Conservation (phyloP, 2,329 filamentous ascomycete species). For the Sarocladium kiliense region DNA sequence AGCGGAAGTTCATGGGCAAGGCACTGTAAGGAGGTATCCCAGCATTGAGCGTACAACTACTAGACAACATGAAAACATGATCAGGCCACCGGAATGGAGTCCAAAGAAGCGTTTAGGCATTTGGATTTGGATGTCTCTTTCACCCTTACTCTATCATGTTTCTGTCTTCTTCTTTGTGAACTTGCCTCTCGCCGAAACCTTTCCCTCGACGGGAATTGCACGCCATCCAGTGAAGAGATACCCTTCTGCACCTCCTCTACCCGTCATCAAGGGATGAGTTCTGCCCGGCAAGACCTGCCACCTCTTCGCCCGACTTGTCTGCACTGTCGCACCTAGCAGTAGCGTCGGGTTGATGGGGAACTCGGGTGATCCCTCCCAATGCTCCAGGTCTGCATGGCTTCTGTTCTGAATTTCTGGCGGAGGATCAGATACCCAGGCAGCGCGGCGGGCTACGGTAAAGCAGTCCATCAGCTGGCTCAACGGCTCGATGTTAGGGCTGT, state of each 20-base stretch:
- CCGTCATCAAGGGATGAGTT: conserved; percentile 93
- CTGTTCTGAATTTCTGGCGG: conserved; percentile 41
- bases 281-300: conserved; percentile 92
- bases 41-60: conserved; percentile 1
- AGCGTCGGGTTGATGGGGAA: conserved; percentile 86
- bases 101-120: background rate
- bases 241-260: conserved; percentile 79
- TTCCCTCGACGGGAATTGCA: conserved; percentile 73
- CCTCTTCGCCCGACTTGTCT: conserved; percentile 70
- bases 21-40: conserved; percentile 49
- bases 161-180: conserved; percentile 64
- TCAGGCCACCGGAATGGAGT: background rate
- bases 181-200: conserved; percentile 77
- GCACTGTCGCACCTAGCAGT: conserved; percentile 71
- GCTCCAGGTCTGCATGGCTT: conserved; percentile 44
- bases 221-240: conserved; percentile 82
- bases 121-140: too few relatives aligned
- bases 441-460: conserved; percentile 74
- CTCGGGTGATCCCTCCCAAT: conserved; percentile 60
- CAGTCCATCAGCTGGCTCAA: conserved; percentile 73
- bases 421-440: conserved; percentile 61
- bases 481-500: conserved; percentile 75
- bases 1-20: conserved; percentile 99
- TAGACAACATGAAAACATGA: background rate
- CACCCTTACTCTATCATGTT: too few relatives aligned